Conservation (phyloP, 352 stramenopile genomes). For the Thraustochytrium striatum region DNA sequence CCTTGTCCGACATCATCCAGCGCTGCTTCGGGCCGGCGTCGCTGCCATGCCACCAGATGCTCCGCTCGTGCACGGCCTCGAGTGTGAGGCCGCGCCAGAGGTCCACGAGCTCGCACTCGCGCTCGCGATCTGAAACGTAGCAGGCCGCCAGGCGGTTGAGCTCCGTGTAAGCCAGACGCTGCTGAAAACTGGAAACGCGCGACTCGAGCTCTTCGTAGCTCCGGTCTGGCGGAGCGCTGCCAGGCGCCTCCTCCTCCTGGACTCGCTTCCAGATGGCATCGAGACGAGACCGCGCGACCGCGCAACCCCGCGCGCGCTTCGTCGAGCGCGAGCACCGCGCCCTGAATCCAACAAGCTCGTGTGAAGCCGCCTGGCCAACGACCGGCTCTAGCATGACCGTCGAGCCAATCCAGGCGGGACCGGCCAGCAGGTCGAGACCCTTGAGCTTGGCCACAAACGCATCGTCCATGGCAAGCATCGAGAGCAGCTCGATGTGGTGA, state of each 20-base stretch:
- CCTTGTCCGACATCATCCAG: constrained; percentile 25
- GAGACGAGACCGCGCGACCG: not conserved
- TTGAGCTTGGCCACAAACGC: not conserved
- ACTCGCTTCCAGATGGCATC: not conserved
- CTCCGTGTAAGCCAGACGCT: constrained; percentile 17
- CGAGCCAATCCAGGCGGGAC: constrained; percentile 1
- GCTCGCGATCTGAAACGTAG: not conserved
- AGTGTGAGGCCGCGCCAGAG: constrained; percentile 18
- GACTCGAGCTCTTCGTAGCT: not conserved
- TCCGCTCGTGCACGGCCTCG: constrained; percentile 24
- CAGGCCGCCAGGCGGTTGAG: not conserved
- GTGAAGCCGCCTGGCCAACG: not conserved
- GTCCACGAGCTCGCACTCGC: constrained; percentile 28
- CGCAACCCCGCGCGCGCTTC: not conserved
- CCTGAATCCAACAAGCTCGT: not conserved
- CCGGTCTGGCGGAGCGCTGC: constrained; percentile 4
- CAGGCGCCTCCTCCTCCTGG: not conserved
- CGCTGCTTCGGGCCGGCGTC: not conserved
- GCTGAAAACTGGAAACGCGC: not conserved
- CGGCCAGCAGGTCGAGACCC: not conserved
- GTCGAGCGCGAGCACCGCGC: not conserved
- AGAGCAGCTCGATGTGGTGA: not conserved
- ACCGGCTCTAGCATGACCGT: not conserved
- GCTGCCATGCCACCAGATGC: constrained; percentile 26
- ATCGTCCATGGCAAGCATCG: not conserved